These are phyloP conservation scores for Blastobotrys robertii DNA, from an alignment of 805 yeast species.

Conservation along the genomic window DNA sequence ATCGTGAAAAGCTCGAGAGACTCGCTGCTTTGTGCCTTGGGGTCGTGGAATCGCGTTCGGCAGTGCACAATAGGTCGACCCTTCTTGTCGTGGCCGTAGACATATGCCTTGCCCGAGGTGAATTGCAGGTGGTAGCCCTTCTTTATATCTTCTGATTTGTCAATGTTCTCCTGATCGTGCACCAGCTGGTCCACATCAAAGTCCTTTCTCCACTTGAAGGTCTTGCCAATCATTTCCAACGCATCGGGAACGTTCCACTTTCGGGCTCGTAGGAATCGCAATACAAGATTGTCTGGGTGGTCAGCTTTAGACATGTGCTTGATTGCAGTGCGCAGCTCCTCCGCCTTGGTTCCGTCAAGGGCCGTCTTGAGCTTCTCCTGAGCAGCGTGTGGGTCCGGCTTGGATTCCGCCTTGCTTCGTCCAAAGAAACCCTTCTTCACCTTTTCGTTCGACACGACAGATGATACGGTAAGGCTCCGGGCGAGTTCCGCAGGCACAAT, in stretches of 20 bases:
- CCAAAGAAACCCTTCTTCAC: conserved; percentile 25
- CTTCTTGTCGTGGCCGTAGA: conserved; percentile 63
- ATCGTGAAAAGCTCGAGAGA: conserved; percentile 72
- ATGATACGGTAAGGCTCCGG: conserved; percentile 9
- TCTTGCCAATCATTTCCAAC: conserved; percentile 58
- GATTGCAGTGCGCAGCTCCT: conserved; percentile 39
- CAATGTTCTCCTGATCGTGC: conserved; percentile 62
- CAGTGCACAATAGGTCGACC: conserved; percentile 76
- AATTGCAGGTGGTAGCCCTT: conserved; percentile 42
- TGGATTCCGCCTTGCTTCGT: conserved; percentile 11
- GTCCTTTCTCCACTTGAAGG: conserved; percentile 65
- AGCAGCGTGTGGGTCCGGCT: conserved; percentile 6
- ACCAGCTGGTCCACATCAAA: conserved; percentile 54
- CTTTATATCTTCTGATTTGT: conserved; percentile 35
- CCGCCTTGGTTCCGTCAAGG: conserved; percentile 13
- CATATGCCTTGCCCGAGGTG: conserved; percentile 57
- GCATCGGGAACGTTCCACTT: conserved; percentile 70
- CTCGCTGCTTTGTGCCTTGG: conserved; percentile 54
- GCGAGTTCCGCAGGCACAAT: conserved; percentile 18
- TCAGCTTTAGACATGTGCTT: conserved; percentile 64
- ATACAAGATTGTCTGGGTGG: conserved; percentile 65
- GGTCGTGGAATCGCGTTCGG: conserved; percentile 67
- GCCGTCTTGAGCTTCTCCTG: conserved; percentile 10
- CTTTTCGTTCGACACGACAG: conserved; percentile 16
- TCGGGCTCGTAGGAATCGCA: conserved; percentile 78